phyloP scores from a whole-genome alignment of 768 basidiomycete genomes.

The Calocybe gangraenosa region DNA sequence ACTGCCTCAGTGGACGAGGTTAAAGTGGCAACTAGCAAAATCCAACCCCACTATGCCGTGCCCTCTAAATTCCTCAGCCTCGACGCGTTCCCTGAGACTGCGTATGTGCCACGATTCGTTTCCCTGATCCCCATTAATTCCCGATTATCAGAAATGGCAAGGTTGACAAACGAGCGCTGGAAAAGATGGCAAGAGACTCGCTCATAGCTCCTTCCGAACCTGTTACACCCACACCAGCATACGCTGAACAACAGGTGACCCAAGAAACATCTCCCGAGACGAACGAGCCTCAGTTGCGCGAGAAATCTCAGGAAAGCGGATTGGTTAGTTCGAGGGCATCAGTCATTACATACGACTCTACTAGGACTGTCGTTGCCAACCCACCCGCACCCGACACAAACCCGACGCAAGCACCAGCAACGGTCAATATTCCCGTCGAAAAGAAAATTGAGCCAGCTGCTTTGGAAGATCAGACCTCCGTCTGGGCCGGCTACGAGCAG shows the following conservation, averaged over 20 bases:
- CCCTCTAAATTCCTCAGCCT: constrained; percentile 41
- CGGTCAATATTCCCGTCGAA: constrained; percentile 15
- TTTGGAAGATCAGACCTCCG: constrained; percentile 28
- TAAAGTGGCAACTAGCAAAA: constrained; percentile 36
- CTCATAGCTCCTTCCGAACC: not conserved
- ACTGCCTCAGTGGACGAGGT: constrained; percentile 33
- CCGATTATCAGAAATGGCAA: constrained; percentile 39
- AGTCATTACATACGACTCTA: constrained; percentile 3
- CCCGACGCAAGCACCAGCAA: constrained; percentile 1
- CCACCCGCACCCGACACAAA: not conserved
- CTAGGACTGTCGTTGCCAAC: not conserved
- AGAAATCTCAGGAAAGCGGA: constrained; percentile 4
- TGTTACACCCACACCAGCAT: not conserved
- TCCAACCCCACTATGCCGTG: constrained; percentile 58
- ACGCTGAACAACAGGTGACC: not conserved
- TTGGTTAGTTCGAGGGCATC: constrained; percentile 4
- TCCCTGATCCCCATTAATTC: not conserved
- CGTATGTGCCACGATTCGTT: constrained; percentile 26
- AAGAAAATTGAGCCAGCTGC: constrained; percentile 14
- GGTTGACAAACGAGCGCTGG: constrained; percentile 43
- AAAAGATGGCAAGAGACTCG: constrained; percentile 29
- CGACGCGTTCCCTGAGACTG: constrained; percentile 46
- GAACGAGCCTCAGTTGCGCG: constrained; percentile 2
- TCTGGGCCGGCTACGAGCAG: constrained; percentile 51
- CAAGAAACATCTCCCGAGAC: constrained; percentile 1